Percentiles rank a stretch among this genome's conserved stretches.
These are phyloP conservation scores for Aspergillus sp. DNA, from an alignment of 2,329 filamentous ascomycete species.

Conservation along the genomic window DNA sequence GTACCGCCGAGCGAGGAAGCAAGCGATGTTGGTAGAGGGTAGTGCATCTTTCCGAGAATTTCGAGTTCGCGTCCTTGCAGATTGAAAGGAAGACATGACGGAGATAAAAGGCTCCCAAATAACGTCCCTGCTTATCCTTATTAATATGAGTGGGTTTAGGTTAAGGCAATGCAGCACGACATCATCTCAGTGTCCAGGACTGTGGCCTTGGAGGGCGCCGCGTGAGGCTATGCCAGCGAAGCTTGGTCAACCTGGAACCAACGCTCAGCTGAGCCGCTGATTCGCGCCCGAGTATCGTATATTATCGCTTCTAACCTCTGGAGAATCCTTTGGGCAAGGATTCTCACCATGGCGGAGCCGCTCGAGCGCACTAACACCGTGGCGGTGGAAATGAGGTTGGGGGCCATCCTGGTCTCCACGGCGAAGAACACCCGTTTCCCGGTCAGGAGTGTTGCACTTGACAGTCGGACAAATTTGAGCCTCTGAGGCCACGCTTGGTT, in stretches of 20 bases:
- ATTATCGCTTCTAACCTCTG: not conserved
- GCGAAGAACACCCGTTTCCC: not conserved
- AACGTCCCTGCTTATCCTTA: not conserved
- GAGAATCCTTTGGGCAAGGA: not conserved
- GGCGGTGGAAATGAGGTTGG: constrained; percentile 1
- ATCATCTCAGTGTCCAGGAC: not conserved
- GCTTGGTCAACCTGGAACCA: not conserved
- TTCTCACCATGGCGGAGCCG: not conserved
- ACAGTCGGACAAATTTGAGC: not conserved
- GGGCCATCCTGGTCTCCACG: not conserved
- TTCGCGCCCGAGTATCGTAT: not conserved
- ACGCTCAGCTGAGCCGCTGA: not conserved
- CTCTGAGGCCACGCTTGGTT: not conserved
- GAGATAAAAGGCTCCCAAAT: not conserved
- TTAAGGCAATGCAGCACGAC: not conserved
- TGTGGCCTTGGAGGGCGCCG: not conserved
- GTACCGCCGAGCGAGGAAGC: constrained; percentile 3
- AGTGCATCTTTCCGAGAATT: constrained; percentile 5
- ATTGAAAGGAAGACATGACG: not conserved
- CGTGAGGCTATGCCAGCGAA: not conserved
- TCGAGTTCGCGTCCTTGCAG: not conserved
- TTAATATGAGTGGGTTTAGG: not conserved
- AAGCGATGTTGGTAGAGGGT: not conserved
- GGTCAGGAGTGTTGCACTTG: not conserved
- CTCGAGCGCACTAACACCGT: not conserved